Evolutionary conservation across 345 rosid species (phyloP).

Genomic region (Eucalyptus polyanthemos): DNA sequence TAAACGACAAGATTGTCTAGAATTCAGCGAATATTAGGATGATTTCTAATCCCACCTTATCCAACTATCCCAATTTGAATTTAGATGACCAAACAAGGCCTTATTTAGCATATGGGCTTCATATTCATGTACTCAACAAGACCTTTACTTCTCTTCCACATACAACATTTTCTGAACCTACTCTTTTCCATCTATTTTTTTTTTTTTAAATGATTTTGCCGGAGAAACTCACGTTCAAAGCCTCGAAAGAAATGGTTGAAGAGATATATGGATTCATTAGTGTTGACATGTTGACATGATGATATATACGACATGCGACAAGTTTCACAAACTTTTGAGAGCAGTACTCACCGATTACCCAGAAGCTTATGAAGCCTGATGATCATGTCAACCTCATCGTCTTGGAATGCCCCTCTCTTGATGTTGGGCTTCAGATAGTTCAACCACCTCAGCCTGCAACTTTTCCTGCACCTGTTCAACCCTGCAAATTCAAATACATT

Average conservation of each 20-base stretch:
- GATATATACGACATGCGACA: background rate
- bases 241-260: background rate
- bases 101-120: background rate
- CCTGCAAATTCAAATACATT: conserved; percentile 6
- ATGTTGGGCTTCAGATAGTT: conserved; percentile 45
- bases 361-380: conserved; percentile 45
- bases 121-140: background rate
- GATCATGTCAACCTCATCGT: conserved; percentile 55
- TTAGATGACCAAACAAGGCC: background rate
- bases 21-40: background rate
- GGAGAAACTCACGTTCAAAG: background rate
- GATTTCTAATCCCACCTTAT: background rate
- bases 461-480: conserved; percentile 41
- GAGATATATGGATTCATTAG: background rate
- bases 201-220: background rate
- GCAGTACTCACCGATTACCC: conserved; percentile 29
- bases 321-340: background rate
- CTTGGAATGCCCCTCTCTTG: conserved; percentile 31
- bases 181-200: background rate
- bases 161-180: background rate
- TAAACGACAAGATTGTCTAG: background rate
- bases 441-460: conserved; percentile 56
- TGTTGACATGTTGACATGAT: background rate
- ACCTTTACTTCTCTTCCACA: background rate
- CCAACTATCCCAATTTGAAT: background rate